phyloP scores from a whole-genome alignment of 805 yeast genomes.

The Nakazawaea holstii region DNA sequence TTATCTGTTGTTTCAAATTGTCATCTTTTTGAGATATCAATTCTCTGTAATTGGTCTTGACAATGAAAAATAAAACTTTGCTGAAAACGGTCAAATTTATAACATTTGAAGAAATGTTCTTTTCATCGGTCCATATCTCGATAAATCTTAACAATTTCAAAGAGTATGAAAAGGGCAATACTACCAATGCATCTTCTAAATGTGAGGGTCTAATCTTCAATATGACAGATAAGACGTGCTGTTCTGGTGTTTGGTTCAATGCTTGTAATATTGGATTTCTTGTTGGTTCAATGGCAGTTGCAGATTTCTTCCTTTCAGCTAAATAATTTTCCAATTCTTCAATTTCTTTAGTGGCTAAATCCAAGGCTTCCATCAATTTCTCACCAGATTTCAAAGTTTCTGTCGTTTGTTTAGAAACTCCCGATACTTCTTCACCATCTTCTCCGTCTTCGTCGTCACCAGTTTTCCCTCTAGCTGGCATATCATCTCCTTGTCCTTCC shows the following conservation, averaged over 20 bases:
- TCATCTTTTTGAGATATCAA: slow-evolving; percentile 65
- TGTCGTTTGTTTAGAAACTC: slow-evolving; percentile 75
- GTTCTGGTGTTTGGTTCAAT: slow-evolving; percentile 63
- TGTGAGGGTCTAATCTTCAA: slow-evolving; percentile 74
- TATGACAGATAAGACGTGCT: slow-evolving; percentile 71
- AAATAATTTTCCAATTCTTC: slow-evolving; percentile 49
- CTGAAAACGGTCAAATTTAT: slow-evolving; percentile 60
- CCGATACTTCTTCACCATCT: slow-evolving; percentile 48
- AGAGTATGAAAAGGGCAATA: slow-evolving; percentile 84
- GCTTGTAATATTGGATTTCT: slow-evolving; percentile 73
- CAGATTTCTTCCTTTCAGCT: slow-evolving; percentile 35
- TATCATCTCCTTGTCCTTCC: slow-evolving; percentile 51
- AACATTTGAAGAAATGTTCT: slow-evolving; percentile 35
- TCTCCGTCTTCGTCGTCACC: slow-evolving; percentile 33
- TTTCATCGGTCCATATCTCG: slow-evolving; percentile 61
- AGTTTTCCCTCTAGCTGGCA: slow-evolving; percentile 29
- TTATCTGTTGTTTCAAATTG: slow-evolving; percentile 56
- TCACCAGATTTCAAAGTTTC: slow-evolving; percentile 96
- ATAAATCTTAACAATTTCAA: slow-evolving; percentile 66
- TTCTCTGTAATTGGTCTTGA: slow-evolving; percentile 74
- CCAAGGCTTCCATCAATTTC: slow-evolving; percentile 85
- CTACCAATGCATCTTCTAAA: slow-evolving; percentile 86
- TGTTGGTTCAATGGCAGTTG: slow-evolving; percentile 54
- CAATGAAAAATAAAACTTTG: slow-evolving; percentile 68
- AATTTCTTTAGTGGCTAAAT: slow-evolving; percentile 70